Conservation (phyloP, 495 filamentous ascomycete species). For the Xylaria castorea region DNA sequence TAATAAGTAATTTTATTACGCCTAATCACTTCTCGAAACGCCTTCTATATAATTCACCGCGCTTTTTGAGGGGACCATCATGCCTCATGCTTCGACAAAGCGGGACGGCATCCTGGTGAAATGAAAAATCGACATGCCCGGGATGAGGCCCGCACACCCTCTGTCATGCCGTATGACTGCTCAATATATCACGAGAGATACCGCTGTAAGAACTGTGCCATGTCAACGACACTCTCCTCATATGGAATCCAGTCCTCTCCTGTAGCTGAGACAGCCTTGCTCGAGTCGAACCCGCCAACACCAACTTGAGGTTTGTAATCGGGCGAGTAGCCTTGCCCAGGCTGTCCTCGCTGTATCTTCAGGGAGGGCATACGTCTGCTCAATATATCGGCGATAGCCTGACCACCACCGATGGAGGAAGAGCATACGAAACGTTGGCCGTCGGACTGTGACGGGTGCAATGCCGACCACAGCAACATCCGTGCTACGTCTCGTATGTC, state of each 20-base stretch:
- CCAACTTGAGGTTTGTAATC: conserved; percentile 29
- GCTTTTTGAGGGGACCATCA: not conserved
- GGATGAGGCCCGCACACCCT: not conserved
- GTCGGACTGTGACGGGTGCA: conserved; percentile 28
- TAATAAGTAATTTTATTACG: not conserved
- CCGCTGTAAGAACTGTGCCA: conserved; percentile 36
- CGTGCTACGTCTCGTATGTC: conserved; percentile 48
- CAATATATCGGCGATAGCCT: conserved; percentile 43
- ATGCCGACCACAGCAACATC: conserved; percentile 39
- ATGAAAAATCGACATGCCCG: not conserved
- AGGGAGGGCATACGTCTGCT: conserved; percentile 32
- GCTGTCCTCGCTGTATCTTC: conserved; percentile 29
- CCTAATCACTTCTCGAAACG: not conserved
- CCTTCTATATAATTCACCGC: not conserved
- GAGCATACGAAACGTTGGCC: conserved; percentile 43
- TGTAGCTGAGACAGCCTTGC: conserved; percentile 38
- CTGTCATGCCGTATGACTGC: not conserved
- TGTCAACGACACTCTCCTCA: conserved; percentile 47
- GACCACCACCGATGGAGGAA: conserved; percentile 34
- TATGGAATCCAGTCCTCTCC: conserved; percentile 47
- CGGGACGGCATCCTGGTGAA: not conserved
- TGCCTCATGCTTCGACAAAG: not conserved
- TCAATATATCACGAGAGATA: conserved; percentile 23
- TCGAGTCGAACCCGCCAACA: conserved; percentile 35
- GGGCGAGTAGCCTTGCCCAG: conserved; percentile 34